Evolutionary conservation across 2,329 filamentous ascomycete species (phyloP), one percentile per base, ranked within the genome.

Genomic region (Bimuria novae-zelandiae): DNA sequence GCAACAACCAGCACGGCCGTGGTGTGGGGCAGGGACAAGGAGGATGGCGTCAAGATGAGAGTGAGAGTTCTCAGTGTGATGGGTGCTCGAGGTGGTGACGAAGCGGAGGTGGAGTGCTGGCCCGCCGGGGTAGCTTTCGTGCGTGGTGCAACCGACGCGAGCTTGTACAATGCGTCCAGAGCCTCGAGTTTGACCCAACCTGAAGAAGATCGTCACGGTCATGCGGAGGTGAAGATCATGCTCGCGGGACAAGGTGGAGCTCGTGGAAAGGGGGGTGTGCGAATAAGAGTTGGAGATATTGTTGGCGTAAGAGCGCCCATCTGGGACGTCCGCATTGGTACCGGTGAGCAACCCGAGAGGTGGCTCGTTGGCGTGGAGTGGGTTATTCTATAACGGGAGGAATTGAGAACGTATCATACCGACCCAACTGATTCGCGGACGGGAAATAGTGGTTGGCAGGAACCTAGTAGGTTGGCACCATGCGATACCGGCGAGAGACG

Each of bases 351-450:
- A 16, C 7, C 22, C 4, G 37, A 46, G 45, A 69, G 35, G 29
- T 78, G 75, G 74, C 54, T 63, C 11, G 70, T 79, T 14, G 76
- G 66, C 41, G 75, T 77, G 19, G 76, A 79, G 46, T 80, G 77
- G 77, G 53, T 60, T 16, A 49, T 69, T 30, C 22, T 68, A 6
- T 47, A n/a, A n/a, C n/a, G n/a, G n/a, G n/a, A n/a, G n/a, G n/a
- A n/a, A n/a, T n/a, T n/a, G n/a, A n/a, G n/a, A 49, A 10, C 17
- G 40, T 17, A 29, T 35, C 32, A 54, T 50, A 51, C 52, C 3
- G 25, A 32, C 33, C 7, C 11, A n/a, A 14, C 7, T 16, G 8
- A 8, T 16, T 7, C 14, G 3, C 19, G 41, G 36, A 45, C 16
- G 33, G 4, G 25, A 5, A 27, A 27, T 10, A 12, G n/a, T 12